Evolutionary conservation across 2,329 filamentous ascomycete genomes (phyloP).

Genomic region (Ophiostoma australiae): DNA sequence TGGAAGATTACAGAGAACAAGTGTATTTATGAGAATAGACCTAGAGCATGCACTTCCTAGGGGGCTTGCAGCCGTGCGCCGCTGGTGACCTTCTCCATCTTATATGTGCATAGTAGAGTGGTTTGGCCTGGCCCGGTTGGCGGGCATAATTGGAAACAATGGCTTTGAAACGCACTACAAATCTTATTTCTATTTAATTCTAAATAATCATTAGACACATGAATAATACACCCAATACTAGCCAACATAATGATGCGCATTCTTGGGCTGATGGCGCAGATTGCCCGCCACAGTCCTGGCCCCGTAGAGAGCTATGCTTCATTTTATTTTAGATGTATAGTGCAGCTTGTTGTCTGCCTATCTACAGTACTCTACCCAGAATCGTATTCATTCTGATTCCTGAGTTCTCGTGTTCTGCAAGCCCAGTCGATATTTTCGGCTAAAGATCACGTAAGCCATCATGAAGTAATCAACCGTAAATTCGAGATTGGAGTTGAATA

Average conservation of each 20-base stretch:
- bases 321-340: not conserved
- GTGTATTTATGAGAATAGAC: not conserved
- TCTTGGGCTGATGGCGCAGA: not conserved
- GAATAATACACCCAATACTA: not conserved
- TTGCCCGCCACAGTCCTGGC: not conserved
- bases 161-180: not conserved
- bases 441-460: not conserved
- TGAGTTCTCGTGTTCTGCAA: not conserved
- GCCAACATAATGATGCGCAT: not conserved
- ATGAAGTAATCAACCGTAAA: not conserved
- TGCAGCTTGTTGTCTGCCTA: no score
- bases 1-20: not conserved
- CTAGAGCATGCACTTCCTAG: not conserved
- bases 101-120: not conserved
- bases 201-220: not conserved
- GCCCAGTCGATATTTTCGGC: not conserved
- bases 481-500: not conserved
- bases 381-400: not conserved
- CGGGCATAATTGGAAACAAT: conserved; percentile 7
- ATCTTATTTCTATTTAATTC: not conserved
- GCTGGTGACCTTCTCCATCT: not conserved
- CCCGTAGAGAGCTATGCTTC: not conserved
- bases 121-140: conserved; percentile 5
- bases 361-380: not conserved
- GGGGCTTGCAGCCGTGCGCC: not conserved